Percentiles rank a stretch among this genome's conserved stretches.
These are phyloP conservation scores for Rostrohypoxylon terebratum DNA, from an alignment of 495 filamentous ascomycete species.

Conservation along the genomic window DNA sequence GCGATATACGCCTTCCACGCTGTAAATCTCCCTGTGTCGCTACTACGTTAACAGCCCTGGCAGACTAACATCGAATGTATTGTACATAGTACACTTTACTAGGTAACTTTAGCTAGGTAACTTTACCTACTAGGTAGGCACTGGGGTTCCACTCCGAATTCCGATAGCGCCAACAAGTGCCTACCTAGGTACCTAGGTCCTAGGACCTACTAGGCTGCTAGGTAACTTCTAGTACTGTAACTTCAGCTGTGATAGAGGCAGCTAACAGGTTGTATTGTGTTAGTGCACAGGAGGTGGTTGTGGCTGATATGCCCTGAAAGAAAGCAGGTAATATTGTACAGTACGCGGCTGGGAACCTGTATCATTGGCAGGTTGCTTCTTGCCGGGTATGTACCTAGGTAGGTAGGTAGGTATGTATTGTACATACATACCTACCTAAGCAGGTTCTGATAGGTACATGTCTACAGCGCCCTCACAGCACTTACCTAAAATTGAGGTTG, in stretches of 20 bases:
- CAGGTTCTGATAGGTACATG: not conserved
- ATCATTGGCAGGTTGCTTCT: not conserved
- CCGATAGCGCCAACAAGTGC: not conserved
- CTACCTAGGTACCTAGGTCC: no score
- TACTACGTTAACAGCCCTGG: conserved; percentile 5
- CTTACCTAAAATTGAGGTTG: not conserved
- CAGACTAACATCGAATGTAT: no score
- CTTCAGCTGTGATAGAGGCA: not conserved
- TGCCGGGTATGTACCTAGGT: not conserved
- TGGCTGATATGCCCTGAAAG: conserved; percentile 12
- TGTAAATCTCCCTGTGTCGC: conserved; percentile 27
- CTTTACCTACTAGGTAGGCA: no score
- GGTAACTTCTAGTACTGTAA: no score
- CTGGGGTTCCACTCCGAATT: not conserved
- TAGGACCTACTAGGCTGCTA: no score
- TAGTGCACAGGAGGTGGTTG: conserved; percentile 6
- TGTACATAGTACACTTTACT: no score
- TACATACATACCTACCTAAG: not conserved
- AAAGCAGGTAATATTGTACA: not conserved
- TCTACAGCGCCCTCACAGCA: not conserved
- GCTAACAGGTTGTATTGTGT: not conserved
- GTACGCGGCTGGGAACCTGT: no score
- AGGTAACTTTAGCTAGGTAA: conserved; percentile 41
- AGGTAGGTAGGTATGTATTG: not conserved
- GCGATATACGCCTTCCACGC: conserved; percentile 24